phyloP scores from a whole-genome alignment of 306 rosid genomes.

The Casuarina cunninghamiana region DNA sequence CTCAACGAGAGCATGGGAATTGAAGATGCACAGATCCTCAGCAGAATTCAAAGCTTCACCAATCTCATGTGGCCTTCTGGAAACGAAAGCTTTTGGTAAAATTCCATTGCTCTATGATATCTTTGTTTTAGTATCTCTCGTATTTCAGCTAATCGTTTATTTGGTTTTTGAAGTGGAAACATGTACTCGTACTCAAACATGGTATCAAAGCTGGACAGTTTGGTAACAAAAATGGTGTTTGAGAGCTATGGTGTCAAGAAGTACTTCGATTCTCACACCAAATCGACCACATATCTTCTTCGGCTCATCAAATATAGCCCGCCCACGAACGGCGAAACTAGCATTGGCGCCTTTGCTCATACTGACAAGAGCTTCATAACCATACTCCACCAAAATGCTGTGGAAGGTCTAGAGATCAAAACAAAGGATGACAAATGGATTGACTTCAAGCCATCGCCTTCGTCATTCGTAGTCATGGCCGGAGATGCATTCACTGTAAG shows the following conservation, averaged over 20 bases:
- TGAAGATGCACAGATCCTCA: neutral
- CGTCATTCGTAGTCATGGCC: neutral
- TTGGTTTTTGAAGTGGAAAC: neutral
- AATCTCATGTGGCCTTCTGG: constrained; percentile 39
- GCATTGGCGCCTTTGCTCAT: neutral
- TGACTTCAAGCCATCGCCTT: neutral
- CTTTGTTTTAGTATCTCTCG: no score
- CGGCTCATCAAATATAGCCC: neutral
- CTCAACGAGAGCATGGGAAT: constrained; percentile 32
- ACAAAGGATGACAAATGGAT: neutral
- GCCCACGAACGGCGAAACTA: neutral
- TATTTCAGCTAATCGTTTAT: neutral
- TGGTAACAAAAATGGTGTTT: neutral
- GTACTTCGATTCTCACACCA: neutral
- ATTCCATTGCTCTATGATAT: no score
- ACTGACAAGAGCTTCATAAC: neutral
- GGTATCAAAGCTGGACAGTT: neutral
- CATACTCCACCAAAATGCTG: neutral
- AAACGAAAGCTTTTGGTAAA: constrained; percentile 30
- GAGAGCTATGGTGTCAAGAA: neutral
- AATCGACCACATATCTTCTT: neutral
- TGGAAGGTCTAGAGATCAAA: neutral
- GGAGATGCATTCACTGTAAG: neutral
- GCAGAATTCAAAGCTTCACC: constrained; percentile 12
- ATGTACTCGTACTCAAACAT: neutral